Evolutionary conservation across 768 basidiomycete genomes (phyloP), one percentile per base, ranked within the genome.

Genomic region (Cyclocybe cylindracea): DNA sequence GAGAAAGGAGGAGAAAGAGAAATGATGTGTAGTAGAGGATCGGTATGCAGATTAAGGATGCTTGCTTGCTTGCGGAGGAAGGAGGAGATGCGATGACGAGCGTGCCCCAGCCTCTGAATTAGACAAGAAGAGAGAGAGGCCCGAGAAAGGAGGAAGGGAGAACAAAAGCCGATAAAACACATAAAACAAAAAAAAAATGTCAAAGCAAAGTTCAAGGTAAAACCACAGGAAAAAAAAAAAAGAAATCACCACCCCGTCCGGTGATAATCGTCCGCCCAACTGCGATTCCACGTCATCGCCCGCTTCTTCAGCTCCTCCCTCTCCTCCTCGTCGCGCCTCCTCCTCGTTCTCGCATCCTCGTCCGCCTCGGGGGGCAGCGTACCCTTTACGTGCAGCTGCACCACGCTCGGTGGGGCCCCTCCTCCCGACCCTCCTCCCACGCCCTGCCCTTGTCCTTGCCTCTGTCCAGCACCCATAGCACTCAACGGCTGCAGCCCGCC

Each of bases 201-300:
- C 53, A 38, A 53, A 24, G 13, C 44, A 44, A 50, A 52, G 48
- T 34, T 35, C 35, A 44, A 18, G 38, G 47, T 44, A 45, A 44
- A 60, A 46, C 40, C 44, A 24, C 36, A 48, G 36, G 50, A 39
- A 38, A 46, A 53, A 40, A 39, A 16, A 24, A 49, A 35, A 41
- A 38, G 32, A 41, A 40, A 32, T 65, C 48, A 88, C 86, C 87
- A 89, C 38, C 86, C 87, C 13, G 77, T 63, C 53, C 70, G 73
- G 65, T 88, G 87, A 64, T 78, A 88, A 54, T 87, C 84, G 52
- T 86, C 78, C 16, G 82, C 80, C 84, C 82, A 87, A 62, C 83
- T 88, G 46, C 79, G 76, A 63, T 85, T 87, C 57, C 84, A 70
- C 45, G 81, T 77, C 65, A 86, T 62, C 9, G 78, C 78, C 32